A percentile compares a stretch with the other conserved stretches of the same genome.
Conservation (phyloP, 805 yeast species). For the Saturnispora ahearnii region DNA sequence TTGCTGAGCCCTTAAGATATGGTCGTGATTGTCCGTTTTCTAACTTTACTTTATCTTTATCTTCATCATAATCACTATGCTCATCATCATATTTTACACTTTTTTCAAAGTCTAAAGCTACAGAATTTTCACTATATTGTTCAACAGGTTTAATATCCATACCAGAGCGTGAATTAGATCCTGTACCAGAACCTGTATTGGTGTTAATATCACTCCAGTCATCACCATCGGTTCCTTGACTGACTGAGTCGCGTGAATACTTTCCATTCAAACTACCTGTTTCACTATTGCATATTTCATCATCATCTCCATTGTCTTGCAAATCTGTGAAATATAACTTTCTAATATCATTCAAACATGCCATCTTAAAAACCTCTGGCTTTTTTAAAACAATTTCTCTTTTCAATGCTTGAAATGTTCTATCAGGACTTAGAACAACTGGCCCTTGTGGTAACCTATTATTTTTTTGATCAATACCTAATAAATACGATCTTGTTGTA, state of each 20-base stretch:
- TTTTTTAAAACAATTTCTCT: slow-evolving; percentile 89
- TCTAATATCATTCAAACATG: slow-evolving; percentile 82
- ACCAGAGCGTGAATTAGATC: not conserved
- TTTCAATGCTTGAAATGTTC: slow-evolving; percentile 90
- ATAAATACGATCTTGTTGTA: slow-evolving; percentile 73
- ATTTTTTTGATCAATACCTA: slow-evolving; percentile 71
- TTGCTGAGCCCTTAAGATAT: not conserved
- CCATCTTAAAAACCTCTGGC: slow-evolving; percentile 98
- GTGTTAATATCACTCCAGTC: slow-evolving; percentile 18
- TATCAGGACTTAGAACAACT: slow-evolving; percentile 87
- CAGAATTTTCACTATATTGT: not conserved
- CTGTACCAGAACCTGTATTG: slow-evolving; percentile 4
- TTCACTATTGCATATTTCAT: not conserved
- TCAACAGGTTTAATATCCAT: not conserved
- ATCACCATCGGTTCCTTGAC: slow-evolving; percentile 3
- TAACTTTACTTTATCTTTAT: not conserved
- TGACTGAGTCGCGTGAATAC: not conserved
- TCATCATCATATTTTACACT: not conserved
- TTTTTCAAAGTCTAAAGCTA: not conserved
- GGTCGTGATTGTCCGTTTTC: not conserved
- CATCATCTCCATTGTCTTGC: slow-evolving; percentile 5
- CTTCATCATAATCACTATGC: not conserved
- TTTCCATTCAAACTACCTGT: slow-evolving; percentile 2
- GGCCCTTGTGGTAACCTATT: slow-evolving; percentile 78
- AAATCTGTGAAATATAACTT: slow-evolving; percentile 40